phyloP scores from a whole-genome alignment of 371 early-diverging fungal species.

The Apophysomyces ossiformis region DNA sequence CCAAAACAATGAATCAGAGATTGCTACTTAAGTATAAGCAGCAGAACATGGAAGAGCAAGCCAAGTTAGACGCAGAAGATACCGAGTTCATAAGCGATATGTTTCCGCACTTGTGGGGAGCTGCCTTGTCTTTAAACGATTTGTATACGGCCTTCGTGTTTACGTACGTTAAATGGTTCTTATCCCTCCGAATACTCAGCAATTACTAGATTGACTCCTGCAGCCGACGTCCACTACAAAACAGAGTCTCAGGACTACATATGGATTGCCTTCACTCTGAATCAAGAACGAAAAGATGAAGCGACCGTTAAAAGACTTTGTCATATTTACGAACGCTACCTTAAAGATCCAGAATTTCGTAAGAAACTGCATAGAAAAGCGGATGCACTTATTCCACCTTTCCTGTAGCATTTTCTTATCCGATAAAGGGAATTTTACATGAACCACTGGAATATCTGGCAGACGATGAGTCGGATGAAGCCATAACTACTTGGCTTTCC shows the following conservation, averaged over 20 bases:
- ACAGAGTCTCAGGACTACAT: slow-evolving; percentile 8
- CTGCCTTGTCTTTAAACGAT: background rate
- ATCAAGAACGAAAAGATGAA: slow-evolving; percentile 5
- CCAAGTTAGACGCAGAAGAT: slow-evolving; percentile 16
- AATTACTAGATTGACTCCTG: slow-evolving; percentile 8
- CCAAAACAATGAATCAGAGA: slow-evolving; percentile 8
- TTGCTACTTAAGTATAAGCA: slow-evolving; percentile 16
- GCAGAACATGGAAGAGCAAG: slow-evolving; percentile 16
- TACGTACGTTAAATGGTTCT: background rate
- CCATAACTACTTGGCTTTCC: background rate
- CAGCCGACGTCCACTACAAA: background rate
- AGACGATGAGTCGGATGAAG: background rate
- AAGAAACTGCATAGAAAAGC: background rate
- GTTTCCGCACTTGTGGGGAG: background rate
- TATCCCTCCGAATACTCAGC: background rate
- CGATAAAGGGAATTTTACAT: background rate
- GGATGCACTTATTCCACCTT: background rate
- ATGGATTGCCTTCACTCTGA: slow-evolving; percentile 3
- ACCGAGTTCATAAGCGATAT: background rate
- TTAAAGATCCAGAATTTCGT: background rate
- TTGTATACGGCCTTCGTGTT: slow-evolving; percentile 11
- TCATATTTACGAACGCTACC: background rate
- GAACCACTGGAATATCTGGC: background rate
- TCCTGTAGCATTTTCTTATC: background rate
- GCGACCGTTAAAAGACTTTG: background rate